Evolutionary conservation across 129 eudicot genomes (phyloP), one percentile per base, ranked within the genome.

Genomic region (Artemisia argyi): DNA sequence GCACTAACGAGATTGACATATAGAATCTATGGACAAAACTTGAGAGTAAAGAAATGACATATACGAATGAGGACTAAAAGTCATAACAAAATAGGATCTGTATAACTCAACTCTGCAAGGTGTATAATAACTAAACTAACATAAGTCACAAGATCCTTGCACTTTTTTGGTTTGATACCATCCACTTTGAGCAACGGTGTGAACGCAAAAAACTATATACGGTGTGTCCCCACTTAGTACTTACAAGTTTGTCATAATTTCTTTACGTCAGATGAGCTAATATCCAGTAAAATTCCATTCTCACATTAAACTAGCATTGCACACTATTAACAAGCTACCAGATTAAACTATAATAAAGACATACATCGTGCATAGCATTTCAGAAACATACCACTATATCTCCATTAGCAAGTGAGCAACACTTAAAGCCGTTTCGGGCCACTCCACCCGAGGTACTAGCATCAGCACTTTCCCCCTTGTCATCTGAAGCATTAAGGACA

Each of bases 311-410:
- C 46, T 39, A 39, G 46, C 10, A 39, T 19, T 39, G 50, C 52
- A 28, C 28, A 44, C 28, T 66, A 46, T 47, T 75, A 60, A 47
- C 22, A 67, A 16, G 60, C 39, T 52, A 76, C 47, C 42, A 22
- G 15, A 65, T 39, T 24, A 46, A 14, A 69, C 8, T 10, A 42
- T 39, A 13, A 15, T 24, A 32, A 59, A 35, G 14, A 61, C 46
- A 39, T 39, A 39, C 10, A 39, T 7, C 11, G 11, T 39, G 46
- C 46, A 39, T 5, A 54, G 49, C 76, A 59, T 62, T 61, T 68
- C 71, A 16, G 76, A 80, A 85, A 84, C 96, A 87, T 84, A 94
- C 98, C 98, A 90, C 97, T 86, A 94, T 83, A 80, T 94, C 98
- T 78, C 98, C 98, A 83, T 90, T 94, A 58, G 91, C 68, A 76